These are phyloP conservation scores for Apiotrichum sp. DNA, from an alignment of 1,284 basidiomycete genomes.

Conservation along the genomic window DNA sequence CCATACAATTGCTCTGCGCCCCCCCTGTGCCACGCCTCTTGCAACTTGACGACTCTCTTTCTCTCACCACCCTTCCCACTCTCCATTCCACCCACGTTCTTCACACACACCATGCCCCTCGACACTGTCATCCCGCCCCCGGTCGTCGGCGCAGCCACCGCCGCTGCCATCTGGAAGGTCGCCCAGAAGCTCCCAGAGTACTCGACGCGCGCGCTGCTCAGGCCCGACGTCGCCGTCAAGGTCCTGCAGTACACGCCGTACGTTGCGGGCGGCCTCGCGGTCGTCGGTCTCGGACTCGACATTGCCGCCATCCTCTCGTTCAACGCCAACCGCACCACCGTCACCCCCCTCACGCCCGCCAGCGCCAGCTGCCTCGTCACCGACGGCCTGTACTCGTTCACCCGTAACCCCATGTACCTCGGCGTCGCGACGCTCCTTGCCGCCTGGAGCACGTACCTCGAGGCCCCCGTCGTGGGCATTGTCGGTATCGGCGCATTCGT, in stretches of 20 bases:
- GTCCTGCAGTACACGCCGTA: not conserved
- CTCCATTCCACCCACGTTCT: too few species aligned
- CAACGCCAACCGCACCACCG: not conserved
- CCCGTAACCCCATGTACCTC: conserved; percentile 11
- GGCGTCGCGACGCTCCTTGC: not conserved
- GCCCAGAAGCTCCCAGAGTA: conserved; percentile 1
- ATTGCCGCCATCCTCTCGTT: not conserved
- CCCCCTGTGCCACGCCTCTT: too few species aligned
- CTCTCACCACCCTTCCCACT: too few species aligned
- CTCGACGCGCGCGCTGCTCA: not conserved
- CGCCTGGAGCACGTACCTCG: conserved; percentile 5
- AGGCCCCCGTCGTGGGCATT: not conserved
- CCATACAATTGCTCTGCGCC: too few species aligned
- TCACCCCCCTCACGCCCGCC: not conserved
- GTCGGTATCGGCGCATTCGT: conserved; percentile 1
- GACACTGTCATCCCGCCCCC: conserved; percentile 5
- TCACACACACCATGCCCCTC: conserved; percentile 4
- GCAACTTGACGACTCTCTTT: too few species aligned
- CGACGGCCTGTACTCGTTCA: conserved; percentile 1
- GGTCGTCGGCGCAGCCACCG: not conserved
- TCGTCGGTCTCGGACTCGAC: not conserved
- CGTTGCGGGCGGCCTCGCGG: conserved; percentile 2
- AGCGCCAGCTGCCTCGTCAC: not conserved
- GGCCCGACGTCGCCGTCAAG: not conserved
- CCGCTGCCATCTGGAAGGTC: not conserved